Percentiles rank a stretch among this genome's conserved stretches.
These are phyloP conservation scores for Thermomucor indicae-seudaticae DNA, from an alignment of 371 early-diverging fungal species.

Conservation along the genomic window DNA sequence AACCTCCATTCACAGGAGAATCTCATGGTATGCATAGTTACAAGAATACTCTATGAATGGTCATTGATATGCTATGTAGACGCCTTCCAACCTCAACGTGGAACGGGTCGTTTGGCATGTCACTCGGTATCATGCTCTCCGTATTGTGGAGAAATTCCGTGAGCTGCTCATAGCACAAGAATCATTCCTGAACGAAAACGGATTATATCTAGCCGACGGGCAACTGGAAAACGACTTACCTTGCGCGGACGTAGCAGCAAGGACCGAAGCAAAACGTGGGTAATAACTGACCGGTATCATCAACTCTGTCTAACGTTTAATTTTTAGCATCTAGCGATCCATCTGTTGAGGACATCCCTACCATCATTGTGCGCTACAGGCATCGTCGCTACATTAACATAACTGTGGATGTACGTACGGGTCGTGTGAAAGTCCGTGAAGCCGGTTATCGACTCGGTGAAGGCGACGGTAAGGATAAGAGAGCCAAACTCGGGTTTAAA, in stretches of 20 bases:
- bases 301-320: too few relatives aligned
- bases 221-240: slow-evolving; percentile 7
- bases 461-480: slow-evolving; percentile 44
- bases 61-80: slow-evolving; percentile 16
- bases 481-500: not conserved
- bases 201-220: slow-evolving; percentile 21
- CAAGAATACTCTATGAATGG: too few relatives aligned
- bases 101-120: slow-evolving; percentile 47
- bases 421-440: slow-evolving; percentile 50
- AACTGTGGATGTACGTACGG: slow-evolving; percentile 50
- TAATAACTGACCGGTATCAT: not conserved
- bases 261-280: not conserved
- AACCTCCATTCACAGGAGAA: slow-evolving; percentile 27
- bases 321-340: too few relatives aligned
- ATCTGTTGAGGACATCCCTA: slow-evolving; percentile 11
- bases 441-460: slow-evolving; percentile 46
- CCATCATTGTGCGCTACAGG: slow-evolving; percentile 46
- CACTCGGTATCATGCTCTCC: slow-evolving; percentile 44
- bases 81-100: slow-evolving; percentile 44
- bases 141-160: slow-evolving; percentile 47
- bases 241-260: not conserved
- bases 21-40: slow-evolving; percentile 28
- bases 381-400: slow-evolving; percentile 54
- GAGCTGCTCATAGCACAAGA: slow-evolving; percentile 30
- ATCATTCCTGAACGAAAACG: slow-evolving; percentile 28